Conservation (phyloP, 2,329 filamentous ascomycete species). For the Sclerotiophoma versabilis region DNA sequence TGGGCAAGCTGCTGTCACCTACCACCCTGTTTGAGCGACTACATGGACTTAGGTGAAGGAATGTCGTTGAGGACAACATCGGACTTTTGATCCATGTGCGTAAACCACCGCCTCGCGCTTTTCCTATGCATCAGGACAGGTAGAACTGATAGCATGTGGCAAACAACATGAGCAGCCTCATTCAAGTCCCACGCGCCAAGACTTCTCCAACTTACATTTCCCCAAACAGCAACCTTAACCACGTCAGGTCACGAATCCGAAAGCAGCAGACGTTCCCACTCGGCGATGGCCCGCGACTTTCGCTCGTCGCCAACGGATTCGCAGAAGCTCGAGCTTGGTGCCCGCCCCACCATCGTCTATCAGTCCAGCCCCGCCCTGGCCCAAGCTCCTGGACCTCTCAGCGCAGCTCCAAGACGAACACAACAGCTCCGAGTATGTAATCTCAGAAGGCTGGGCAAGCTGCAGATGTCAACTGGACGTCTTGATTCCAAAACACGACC, state of each 20-base stretch:
- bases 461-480: background rate
- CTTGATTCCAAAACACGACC: background rate
- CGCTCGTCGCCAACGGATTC: background rate
- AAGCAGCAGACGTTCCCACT: background rate
- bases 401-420: background rate
- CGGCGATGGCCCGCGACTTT: background rate
- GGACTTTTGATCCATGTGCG: no score
- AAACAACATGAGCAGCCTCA: background rate
- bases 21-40: no score
- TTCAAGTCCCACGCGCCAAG: no score
- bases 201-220: background rate
- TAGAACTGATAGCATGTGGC: background rate
- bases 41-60: no score
- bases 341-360: background rate
- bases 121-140: no score
- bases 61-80: no score
- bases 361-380: conserved; percentile 4
- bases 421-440: background rate
- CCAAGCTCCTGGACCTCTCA: conserved; percentile 1
- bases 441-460: background rate
- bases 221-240: background rate
- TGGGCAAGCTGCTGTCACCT: no score
- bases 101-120: no score
- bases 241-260: background rate
- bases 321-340: background rate